phyloP scores from a whole-genome alignment of 768 basidiomycete species.

The Scleroderma citrinum region DNA sequence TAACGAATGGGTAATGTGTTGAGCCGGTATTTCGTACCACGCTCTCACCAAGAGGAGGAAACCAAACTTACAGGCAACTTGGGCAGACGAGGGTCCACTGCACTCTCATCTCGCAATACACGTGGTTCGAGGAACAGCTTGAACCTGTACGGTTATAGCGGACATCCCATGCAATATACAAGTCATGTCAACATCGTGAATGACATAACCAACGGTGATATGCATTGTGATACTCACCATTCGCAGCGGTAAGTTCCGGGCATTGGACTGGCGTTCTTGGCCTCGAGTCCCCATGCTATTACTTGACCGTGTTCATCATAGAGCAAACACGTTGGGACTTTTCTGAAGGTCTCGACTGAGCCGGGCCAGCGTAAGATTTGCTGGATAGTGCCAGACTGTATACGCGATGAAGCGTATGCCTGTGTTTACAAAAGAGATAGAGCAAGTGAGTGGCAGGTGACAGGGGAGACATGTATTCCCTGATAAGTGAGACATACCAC shows the following conservation, averaged over 20 bases:
- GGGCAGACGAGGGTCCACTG: slow-evolving; percentile 74
- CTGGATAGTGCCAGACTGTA: slow-evolving; percentile 71
- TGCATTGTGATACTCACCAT: slow-evolving; percentile 31
- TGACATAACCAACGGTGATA: neutral
- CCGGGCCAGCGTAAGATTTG: slow-evolving; percentile 87
- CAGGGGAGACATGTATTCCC: neutral
- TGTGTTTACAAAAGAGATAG: slow-evolving; percentile 20
- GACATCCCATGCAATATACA: neutral
- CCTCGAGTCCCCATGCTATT: slow-evolving; percentile 82
- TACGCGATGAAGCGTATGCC: slow-evolving; percentile 85
- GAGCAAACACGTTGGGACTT: slow-evolving; percentile 79
- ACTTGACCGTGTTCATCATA: slow-evolving; percentile 73
- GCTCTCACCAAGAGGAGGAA: neutral
- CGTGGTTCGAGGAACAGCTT: slow-evolving; percentile 83
- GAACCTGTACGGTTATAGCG: slow-evolving; percentile 44
- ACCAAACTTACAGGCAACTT: slow-evolving; percentile 58
- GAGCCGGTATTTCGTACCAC: neutral
- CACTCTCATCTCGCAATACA: slow-evolving; percentile 64
- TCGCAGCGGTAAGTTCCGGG: slow-evolving; percentile 56
- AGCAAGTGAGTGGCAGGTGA: slow-evolving; percentile 6
- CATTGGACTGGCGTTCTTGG: slow-evolving; percentile 71
- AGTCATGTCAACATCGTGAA: neutral
- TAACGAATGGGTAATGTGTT: no score
- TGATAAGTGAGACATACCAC: slow-evolving; percentile 49
- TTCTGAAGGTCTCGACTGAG: slow-evolving; percentile 79